A percentile compares a stretch with the other conserved stretches of the same genome.
phyloP scores from a whole-genome alignment of 768 basidiomycete genomes.

The Rhizopogon vinicolor region DNA sequence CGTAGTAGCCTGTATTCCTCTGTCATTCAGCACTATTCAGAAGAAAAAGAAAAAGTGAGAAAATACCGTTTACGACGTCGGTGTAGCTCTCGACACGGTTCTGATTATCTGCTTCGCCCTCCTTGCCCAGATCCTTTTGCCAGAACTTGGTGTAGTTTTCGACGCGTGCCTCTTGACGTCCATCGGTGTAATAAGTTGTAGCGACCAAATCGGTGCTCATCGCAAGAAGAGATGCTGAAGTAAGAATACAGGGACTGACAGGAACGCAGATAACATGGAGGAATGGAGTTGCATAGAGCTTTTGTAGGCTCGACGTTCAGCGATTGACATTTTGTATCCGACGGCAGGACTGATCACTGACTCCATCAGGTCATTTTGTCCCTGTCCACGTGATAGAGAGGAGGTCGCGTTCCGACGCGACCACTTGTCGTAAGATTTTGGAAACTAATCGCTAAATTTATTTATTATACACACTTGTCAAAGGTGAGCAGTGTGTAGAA shows the following conservation, averaged over 20 bases:
- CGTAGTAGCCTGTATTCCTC: slow-evolving; percentile 76
- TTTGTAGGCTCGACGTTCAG: slow-evolving; percentile 1
- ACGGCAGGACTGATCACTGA: not conserved
- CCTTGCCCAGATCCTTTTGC: slow-evolving; percentile 78
- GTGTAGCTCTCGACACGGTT: slow-evolving; percentile 80
- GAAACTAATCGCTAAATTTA: too few species aligned
- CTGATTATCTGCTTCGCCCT: slow-evolving; percentile 60
- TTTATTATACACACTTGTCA: too few species aligned
- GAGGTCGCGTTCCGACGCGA: too few species aligned
- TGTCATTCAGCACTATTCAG: not conserved
- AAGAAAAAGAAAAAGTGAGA: not conserved
- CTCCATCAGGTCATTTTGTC: slow-evolving; percentile 2
- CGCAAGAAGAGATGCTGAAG: not conserved
- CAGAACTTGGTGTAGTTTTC: slow-evolving; percentile 89
- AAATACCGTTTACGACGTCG: slow-evolving; percentile 86
- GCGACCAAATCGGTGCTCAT: too few species aligned
- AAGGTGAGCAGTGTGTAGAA: too few species aligned
- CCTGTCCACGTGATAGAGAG: not conserved
- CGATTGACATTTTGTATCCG: not conserved
- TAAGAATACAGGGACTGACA: not conserved
- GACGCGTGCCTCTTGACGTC: slow-evolving; percentile 63
- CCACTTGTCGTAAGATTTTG: too few species aligned
- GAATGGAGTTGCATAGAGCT: not conserved
- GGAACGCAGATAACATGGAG: not conserved
- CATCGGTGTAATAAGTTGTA: slow-evolving; percentile 40